Conservation (phyloP, 768 basidiomycete genomes). For the Auricularia heimuer region DNA sequence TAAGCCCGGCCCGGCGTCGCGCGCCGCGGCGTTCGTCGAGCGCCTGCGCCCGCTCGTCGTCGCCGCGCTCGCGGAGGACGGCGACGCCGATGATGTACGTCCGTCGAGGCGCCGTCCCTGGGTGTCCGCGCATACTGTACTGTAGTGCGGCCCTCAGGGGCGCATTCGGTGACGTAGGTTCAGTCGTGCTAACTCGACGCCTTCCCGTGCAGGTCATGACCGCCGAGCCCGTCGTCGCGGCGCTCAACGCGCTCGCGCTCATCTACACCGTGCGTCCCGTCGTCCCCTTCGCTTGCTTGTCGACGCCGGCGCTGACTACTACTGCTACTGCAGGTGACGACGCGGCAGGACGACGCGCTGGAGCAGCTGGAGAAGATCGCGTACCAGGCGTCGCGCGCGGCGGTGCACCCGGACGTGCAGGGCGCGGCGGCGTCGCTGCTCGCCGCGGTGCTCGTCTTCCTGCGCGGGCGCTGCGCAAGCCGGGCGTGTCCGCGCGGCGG, state of each 20-base stretch:
- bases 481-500: background rate
- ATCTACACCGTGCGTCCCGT: background rate
- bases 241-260: background rate
- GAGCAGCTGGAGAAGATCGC: slow-evolving; percentile 3
- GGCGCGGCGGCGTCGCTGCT: background rate
- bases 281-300: background rate
- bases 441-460: background rate
- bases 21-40: background rate
- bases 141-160: too few relatives aligned
- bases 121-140: too few relatives aligned
- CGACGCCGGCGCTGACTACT: too few relatives aligned
- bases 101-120: background rate
- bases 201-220: background rate
- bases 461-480: background rate
- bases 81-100: background rate
- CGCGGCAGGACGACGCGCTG: background rate
- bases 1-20: background rate
- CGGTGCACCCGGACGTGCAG: background rate
- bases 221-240: background rate
- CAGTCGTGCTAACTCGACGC: background rate
- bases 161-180: background rate
- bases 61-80: background rate
- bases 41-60: background rate
- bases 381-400: slow-evolving; percentile 1
- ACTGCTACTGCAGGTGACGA: background rate